Percentiles rank a stretch among this genome's conserved stretches.
Conservation (phyloP, 2,329 filamentous ascomycete genomes). For the Penicillium sp. region DNA sequence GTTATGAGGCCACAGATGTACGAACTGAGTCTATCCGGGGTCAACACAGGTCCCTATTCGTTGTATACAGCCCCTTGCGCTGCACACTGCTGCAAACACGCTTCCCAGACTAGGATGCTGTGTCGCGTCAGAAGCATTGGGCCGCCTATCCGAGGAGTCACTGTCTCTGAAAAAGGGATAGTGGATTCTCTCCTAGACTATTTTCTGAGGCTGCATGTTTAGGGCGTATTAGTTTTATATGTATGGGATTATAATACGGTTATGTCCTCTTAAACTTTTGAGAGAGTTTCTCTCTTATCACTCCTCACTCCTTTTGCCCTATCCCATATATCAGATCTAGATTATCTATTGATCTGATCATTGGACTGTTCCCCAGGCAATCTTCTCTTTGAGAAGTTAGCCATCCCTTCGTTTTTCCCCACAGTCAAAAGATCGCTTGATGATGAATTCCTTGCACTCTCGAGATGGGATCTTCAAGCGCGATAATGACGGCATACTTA, state of each 20-base stretch:
- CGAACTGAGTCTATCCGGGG: background rate
- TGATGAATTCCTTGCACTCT: slow-evolving; percentile 19
- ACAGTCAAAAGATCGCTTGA: background rate
- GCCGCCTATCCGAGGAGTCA: slow-evolving; percentile 20
- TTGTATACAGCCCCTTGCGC: slow-evolving; percentile 21
- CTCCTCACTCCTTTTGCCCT: slow-evolving; percentile 8
- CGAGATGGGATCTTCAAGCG: slow-evolving; percentile 19
- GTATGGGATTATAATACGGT: slow-evolving; percentile 8
- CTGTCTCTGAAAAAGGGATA: slow-evolving; percentile 15
- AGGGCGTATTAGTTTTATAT: background rate
- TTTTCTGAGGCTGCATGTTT: slow-evolving; percentile 15
- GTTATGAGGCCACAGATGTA: background rate
- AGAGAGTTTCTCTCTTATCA: slow-evolving; percentile 2
- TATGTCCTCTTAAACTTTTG: background rate
- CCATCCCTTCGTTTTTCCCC: background rate
- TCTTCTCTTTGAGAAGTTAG: background rate
- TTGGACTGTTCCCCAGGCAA: background rate
- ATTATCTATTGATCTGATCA: background rate
- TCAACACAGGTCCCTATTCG: slow-evolving; percentile 4
- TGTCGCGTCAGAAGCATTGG: slow-evolving; percentile 12
- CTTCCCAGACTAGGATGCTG: slow-evolving; percentile 12
- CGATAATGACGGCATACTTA: slow-evolving; percentile 15
- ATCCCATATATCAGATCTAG: background rate
- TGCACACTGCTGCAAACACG: slow-evolving; percentile 10
- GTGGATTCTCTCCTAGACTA: slow-evolving; percentile 14